Evolutionary conservation across 441 rosid species (phyloP).

Genomic region (Adansonia rubrostipa): DNA sequence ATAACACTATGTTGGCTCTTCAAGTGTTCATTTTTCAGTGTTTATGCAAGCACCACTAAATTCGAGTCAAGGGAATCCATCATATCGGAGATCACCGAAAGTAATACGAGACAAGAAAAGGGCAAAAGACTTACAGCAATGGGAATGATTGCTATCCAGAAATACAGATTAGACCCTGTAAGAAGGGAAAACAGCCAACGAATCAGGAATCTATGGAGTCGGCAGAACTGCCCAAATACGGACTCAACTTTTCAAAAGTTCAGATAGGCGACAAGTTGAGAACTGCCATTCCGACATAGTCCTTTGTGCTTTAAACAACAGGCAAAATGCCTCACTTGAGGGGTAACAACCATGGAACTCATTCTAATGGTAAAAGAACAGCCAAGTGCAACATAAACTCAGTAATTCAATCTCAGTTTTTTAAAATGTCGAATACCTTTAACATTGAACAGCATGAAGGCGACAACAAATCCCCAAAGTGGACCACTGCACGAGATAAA

Average conservation of each 20-base stretch:
- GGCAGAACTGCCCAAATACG: constrained; percentile 10
- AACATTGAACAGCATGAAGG: constrained; percentile 88
- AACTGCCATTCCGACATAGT: constrained; percentile 10
- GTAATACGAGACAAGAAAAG: constrained; percentile 20
- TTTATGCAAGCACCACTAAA: background rate
- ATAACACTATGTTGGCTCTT: background rate
- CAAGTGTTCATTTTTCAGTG: background rate
- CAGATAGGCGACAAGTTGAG: background rate
- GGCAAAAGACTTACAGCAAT: constrained; percentile 56
- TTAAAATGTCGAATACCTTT: constrained; percentile 50
- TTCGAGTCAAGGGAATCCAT: background rate
- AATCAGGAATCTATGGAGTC: constrained; percentile 19
- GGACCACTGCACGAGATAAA: constrained; percentile 68
- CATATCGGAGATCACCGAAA: background rate
- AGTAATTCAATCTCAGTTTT: constrained; percentile 5
- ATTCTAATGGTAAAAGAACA: background rate
- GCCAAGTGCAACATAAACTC: background rate
- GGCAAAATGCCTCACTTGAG: constrained; percentile 1
- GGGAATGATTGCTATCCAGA: constrained; percentile 95
- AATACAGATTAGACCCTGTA: constrained; percentile 93
- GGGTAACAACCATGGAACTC: background rate
- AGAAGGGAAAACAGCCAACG: constrained; percentile 21
- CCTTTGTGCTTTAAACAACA: background rate
- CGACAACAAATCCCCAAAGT: constrained; percentile 92
- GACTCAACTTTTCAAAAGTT: background rate